phyloP scores from a whole-genome alignment of 495 filamentous ascomycete species.

The Penicillium manginii region DNA sequence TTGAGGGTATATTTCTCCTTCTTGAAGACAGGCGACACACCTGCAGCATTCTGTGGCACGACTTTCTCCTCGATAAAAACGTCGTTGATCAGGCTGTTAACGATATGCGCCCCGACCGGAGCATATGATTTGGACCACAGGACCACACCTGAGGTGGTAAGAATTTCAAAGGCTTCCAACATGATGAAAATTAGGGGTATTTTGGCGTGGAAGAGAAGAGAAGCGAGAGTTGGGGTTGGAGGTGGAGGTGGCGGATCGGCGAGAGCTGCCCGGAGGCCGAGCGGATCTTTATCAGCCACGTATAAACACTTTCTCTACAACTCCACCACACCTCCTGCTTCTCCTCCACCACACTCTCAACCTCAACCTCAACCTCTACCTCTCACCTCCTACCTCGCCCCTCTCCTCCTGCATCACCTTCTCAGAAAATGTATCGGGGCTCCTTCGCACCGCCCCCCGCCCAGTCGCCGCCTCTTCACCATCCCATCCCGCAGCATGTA shows the following conservation, averaged over 20 bases:
- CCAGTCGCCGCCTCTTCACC: conserved; percentile 93
- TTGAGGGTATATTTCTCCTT: conserved; percentile 94
- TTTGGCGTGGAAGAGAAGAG: conserved; percentile 11
- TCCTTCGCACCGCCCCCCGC: conserved; percentile 75
- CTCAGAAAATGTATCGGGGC: conserved; percentile 74
- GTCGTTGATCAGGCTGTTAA: conserved; percentile 94
- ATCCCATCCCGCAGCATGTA: conserved; percentile 97
- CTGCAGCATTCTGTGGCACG: conserved; percentile 50
- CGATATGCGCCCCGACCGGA: conserved; percentile 74
- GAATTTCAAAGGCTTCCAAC: conserved; percentile 94
- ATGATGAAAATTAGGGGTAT: conserved; percentile 46
- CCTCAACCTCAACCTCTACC: conserved; percentile 12
- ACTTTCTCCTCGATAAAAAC: conserved; percentile 95
- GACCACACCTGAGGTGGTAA: conserved; percentile 94
- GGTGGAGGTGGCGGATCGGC: conserved; percentile 37
- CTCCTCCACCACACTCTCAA: conserved; percentile 15
- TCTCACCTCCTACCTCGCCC: conserved; percentile 2
- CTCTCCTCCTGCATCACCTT: not conserved
- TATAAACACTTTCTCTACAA: conserved; percentile 39
- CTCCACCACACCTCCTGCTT: conserved; percentile 8
- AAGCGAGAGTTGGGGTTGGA: conserved; percentile 6
- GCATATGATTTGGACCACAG: conserved; percentile 92
- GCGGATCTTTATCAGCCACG: conserved; percentile 46
- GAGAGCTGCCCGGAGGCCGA: conserved; percentile 15
- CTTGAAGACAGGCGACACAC: conserved; percentile 67